Evolutionary conservation across 2,329 filamentous ascomycete genomes (phyloP), one percentile per base, ranked within the genome.

Genomic region (Cordyceps sp.): DNA sequence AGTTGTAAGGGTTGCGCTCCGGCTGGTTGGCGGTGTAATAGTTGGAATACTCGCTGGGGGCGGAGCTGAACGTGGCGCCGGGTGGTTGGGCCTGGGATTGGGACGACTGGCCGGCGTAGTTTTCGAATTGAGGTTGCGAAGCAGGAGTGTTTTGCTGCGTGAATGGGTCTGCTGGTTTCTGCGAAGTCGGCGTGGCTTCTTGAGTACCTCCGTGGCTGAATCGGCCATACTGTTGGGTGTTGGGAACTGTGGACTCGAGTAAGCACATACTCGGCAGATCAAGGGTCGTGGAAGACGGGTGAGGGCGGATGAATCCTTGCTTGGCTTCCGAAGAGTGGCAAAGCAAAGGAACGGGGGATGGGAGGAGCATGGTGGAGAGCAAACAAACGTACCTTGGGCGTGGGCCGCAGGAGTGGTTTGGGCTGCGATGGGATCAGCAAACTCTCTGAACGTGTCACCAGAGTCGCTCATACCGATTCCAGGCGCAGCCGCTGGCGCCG

Each of bases 141-240:
- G 54, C 47, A 7, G 61, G 53, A 13, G 58, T 54, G 39, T 71
- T 66, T 50, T 85, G 82, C 50, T 92, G 83, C 43, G 67, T 72
- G 51, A 93, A 96, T 1, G 82, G 72, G 50, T 94, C 88, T 54
- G 85, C 86, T 3, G 79, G 73, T 62, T 96, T 94, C 55, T 84
- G 79, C 15, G 69, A 61, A 27, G 72, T 58, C 17, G 34, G 37
- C 9, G 66, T 57, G 34, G 64, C 55, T 33, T 84, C 78, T 35
- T 74, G 75, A 22, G 66, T 54, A 33, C 62, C 63, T 33, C 65
- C 49, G 46, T 78, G 77, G 31, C 66, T 71, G 47, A 77, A 86
- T 35, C 80, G 76, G 36, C 70, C 72, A 45, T 75, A 86, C 45
- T 79, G 73, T 48, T 73, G 72, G 45, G 69, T 65, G 47, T 63